A percentile compares a stretch with the other conserved stretches of the same genome.
Conservation (phyloP, 2,329 filamentous ascomycete species). For the Xylaria sp. region DNA sequence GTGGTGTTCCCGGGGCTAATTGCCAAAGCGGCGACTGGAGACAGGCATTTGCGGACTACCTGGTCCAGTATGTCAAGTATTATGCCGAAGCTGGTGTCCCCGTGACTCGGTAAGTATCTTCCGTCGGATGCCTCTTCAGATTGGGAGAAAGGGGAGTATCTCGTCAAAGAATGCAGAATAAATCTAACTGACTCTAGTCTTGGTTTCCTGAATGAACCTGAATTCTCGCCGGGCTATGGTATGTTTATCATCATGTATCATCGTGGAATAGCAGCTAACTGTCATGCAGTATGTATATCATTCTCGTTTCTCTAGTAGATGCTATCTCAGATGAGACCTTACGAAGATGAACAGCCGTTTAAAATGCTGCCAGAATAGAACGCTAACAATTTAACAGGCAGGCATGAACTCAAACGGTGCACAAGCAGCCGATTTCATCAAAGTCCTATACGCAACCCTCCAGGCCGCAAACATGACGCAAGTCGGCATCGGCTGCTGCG, state of each 20-base stretch:
- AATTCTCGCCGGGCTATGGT: constrained; percentile 45
- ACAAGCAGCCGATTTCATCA: constrained; percentile 47
- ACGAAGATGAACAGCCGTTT: neutral
- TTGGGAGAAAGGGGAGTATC: neutral
- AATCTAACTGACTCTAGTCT: constrained; percentile 37
- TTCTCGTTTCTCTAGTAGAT: neutral
- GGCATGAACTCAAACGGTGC: constrained; percentile 46
- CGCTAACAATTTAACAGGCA: constrained; percentile 28
- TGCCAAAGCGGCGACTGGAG: constrained; percentile 53
- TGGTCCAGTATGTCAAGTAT: constrained; percentile 56
- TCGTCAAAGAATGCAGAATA: neutral
- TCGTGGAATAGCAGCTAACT: constrained; percentile 2
- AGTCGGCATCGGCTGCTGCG: constrained; percentile 46
- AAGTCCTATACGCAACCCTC: constrained; percentile 42
- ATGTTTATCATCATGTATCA: neutral
- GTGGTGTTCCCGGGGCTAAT: constrained; percentile 50
- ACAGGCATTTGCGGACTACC: constrained; percentile 57
- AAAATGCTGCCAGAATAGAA: neutral
- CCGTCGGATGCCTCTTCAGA: neutral
- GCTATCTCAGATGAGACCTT: neutral
- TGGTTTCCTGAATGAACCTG: constrained; percentile 47
- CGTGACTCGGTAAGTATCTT: constrained; percentile 39
- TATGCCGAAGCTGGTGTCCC: constrained; percentile 53
- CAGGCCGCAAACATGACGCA: constrained; percentile 44
- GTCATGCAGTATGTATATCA: constrained; percentile 23